These are phyloP conservation scores for Ophiostoma ips DNA, from an alignment of 2,329 filamentous ascomycete genomes.

Conservation along the genomic window DNA sequence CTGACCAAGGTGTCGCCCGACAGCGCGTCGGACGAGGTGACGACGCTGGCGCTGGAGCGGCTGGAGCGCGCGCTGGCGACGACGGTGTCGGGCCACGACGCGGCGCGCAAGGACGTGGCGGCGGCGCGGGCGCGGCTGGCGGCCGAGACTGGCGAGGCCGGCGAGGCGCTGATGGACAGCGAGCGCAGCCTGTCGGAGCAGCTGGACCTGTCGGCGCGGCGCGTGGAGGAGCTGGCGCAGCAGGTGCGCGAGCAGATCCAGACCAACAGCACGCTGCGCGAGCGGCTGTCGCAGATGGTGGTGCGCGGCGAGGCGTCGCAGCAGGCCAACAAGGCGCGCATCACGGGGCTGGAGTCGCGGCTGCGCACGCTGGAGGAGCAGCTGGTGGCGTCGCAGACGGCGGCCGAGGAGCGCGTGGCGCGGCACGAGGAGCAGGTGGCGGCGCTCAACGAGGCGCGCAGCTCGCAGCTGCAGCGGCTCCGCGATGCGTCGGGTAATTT, in stretches of 20 bases:
- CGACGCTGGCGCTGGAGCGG: slow-evolving; percentile 46
- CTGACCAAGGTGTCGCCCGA: slow-evolving; percentile 50
- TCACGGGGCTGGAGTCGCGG: slow-evolving; percentile 68
- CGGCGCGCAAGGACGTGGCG: slow-evolving; percentile 51
- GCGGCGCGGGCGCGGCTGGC: slow-evolving; percentile 46
- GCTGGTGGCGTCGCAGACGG: slow-evolving; percentile 67
- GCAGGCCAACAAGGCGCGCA: slow-evolving; percentile 63
- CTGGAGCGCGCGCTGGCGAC: slow-evolving; percentile 55
- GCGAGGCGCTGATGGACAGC: slow-evolving; percentile 35
- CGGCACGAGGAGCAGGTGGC: slow-evolving; percentile 78
- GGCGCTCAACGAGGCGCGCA: slow-evolving; percentile 62
- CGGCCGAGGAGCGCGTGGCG: slow-evolving; percentile 70
- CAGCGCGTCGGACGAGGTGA: slow-evolving; percentile 46
- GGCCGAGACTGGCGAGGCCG: slow-evolving; percentile 39
- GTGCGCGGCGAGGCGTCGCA: slow-evolving; percentile 74
- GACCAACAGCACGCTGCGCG: slow-evolving; percentile 61
- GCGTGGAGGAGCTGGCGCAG: slow-evolving; percentile 59
- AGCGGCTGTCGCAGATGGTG: slow-evolving; percentile 66
- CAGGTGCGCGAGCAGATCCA: slow-evolving; percentile 70
- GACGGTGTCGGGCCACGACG: slow-evolving; percentile 57
- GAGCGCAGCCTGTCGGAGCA: slow-evolving; percentile 55
- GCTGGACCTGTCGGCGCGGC: slow-evolving; percentile 56
- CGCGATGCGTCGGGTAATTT: slow-evolving; percentile 29
- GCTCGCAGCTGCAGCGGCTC: slow-evolving; percentile 61
- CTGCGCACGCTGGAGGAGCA: slow-evolving; percentile 75